Evolutionary conservation across 371 early-diverging fungal genomes (phyloP).

Genomic region (Mucor sp.): DNA sequence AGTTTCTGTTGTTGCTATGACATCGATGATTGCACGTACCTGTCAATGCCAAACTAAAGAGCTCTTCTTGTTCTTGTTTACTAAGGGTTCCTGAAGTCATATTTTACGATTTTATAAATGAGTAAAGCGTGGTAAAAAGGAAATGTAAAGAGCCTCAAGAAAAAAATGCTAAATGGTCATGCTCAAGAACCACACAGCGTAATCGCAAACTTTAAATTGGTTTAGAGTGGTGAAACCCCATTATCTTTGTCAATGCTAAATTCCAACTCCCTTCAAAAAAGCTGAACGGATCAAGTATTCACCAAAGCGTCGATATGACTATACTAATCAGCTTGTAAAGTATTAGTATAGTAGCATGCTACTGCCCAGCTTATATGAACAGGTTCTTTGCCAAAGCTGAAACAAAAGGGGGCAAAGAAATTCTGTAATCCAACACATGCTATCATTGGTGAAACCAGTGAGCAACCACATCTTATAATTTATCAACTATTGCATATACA

Average conservation of each 20-base stretch:
- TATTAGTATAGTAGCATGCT: no score
- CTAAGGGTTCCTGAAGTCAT: neutral
- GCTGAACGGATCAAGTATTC: neutral
- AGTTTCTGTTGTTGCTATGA: neutral
- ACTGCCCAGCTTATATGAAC: neutral
- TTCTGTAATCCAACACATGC: neutral
- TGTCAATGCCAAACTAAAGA: constrained; percentile 16
- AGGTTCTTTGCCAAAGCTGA: neutral
- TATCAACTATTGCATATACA: neutral
- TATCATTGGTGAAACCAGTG: neutral
- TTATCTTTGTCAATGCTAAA: neutral
- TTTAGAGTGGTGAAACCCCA: neutral
- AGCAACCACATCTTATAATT: neutral
- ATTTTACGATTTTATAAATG: neutral
- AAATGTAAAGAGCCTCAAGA: neutral
- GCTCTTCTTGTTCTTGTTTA: constrained; percentile 2
- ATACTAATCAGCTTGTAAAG: no score
- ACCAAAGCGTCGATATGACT: neutral
- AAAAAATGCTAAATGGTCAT: neutral
- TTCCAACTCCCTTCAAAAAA: neutral
- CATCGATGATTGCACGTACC: neutral
- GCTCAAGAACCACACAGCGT: neutral
- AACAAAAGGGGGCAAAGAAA: neutral
- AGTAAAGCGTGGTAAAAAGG: neutral
- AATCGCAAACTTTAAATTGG: neutral